Base-by-base conservation (phyloP, 345 rosid species). In the Trapa incisa region DNA sequence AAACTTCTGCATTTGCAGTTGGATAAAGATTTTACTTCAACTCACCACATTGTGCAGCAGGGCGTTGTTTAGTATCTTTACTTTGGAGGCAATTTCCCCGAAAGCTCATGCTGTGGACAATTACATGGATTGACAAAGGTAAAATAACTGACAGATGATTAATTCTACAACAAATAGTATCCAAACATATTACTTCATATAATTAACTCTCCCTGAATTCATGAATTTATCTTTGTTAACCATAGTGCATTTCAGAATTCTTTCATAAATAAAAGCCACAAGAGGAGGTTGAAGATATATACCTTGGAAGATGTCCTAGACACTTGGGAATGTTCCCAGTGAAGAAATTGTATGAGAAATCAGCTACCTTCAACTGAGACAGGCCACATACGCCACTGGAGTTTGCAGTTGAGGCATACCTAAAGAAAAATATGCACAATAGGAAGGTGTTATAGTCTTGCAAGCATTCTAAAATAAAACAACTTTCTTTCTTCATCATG, bases 321-420 rank as follows among this genome's bases (percentile, higher is more conserved):
- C 99, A 94, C 75, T 87, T 89, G 1, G 99, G 99, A 74, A 94
- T 83, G 74, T 76, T 78, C 69, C 99, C 99, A 64, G 73, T 80
- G 33, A 94, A 85, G 80, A 86, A 94, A 82, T 94, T 94, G 75
- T 71, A 89, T 8, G 99, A 89, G 74, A 94, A 86, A 78, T 94
- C 96, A 12, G 84, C 96, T 58, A 78, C 86, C 81, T 83, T 83
- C 66, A 91, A 76, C 67, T 62, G 84, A 75, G 96, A 82, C 68
- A 85, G 81, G 73, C 76, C 84, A 83, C 99, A 94, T 70, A 94
- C 74, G 70, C 91, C 91, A 54, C 83, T 88, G 64, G 65, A 50
- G 68, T 81, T 83, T 77, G 86, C 67, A 73, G 67, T 75, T 66
- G 87, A 82, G 67, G 96, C 75, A 76, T 69, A 85, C 92, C 97